phyloP scores from a whole-genome alignment of 208 protist species.

The Blastocrithidia nonstop region DNA sequence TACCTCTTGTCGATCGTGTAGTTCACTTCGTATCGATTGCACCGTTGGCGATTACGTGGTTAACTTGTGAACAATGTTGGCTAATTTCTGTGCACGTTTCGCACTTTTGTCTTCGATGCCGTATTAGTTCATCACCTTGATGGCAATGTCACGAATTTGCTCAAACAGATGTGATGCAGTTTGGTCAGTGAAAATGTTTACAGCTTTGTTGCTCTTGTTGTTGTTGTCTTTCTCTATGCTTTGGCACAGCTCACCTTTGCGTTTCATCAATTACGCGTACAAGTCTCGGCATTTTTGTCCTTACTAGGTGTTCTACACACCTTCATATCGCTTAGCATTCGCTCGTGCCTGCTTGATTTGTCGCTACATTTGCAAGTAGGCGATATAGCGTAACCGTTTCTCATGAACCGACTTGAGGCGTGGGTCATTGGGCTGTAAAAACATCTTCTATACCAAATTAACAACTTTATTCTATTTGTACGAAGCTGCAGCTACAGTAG shows the following conservation, averaged over 20 bases:
- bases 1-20: conserved; percentile 24
- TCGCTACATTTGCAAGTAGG: conserved; percentile 68
- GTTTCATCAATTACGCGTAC: conserved; percentile 28
- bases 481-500: conserved; percentile 14
- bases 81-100: conserved; percentile 7
- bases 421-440: conserved; percentile 49
- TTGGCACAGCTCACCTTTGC: conserved; percentile 6
- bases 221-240: background rate
- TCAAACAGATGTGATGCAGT: conserved; percentile 49
- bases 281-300: conserved; percentile 29
- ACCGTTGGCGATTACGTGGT: conserved; percentile 8
- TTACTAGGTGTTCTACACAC: conserved; percentile 34
- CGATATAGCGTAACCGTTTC: conserved; percentile 63
- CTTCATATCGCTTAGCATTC: conserved; percentile 50
- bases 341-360: conserved; percentile 61
- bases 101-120: conserved; percentile 5
- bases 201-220: background rate
- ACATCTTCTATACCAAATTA: conserved; percentile 66
- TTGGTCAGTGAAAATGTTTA: conserved; percentile 46
- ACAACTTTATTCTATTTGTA: conserved; percentile 25
- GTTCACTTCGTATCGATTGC: conserved; percentile 17
- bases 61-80: conserved; percentile 11
- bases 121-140: conserved; percentile 11
- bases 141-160: conserved; percentile 34
- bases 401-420: conserved; percentile 52